phyloP scores from a whole-genome alignment of 2,329 filamentous ascomycete species.

The Diplodia scrobiculata region DNA sequence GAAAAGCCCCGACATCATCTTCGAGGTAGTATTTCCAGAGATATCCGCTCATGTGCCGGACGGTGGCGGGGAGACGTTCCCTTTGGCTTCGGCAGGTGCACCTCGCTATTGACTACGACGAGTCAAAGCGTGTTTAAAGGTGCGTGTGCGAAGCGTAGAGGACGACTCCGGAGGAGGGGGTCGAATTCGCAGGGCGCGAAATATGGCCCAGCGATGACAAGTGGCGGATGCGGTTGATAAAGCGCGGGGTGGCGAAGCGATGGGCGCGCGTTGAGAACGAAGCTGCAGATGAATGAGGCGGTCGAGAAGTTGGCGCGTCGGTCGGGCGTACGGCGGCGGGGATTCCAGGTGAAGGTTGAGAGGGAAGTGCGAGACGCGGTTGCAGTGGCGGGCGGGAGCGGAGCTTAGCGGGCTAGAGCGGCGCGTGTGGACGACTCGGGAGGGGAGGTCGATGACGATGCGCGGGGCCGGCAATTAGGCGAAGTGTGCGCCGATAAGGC shows the following conservation, averaged over 20 bases:
- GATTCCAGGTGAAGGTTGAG: constrained; percentile 3
- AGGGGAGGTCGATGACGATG: constrained; percentile 26
- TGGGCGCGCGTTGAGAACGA: background rate
- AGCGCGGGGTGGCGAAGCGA: constrained; percentile 14
- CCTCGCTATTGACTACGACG: constrained; percentile 84
- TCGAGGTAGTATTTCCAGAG: constrained; percentile 97
- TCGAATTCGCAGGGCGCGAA: constrained; percentile 16
- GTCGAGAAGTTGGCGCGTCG: background rate
- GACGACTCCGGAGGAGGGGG: constrained; percentile 42
- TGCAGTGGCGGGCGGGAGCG: constrained; percentile 25
- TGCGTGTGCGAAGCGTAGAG: constrained; percentile 55
- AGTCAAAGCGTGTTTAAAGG: constrained; percentile 95
- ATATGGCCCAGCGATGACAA: constrained; percentile 23
- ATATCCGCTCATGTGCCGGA: constrained; percentile 82
- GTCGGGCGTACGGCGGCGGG: background rate
- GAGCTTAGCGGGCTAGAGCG: constrained; percentile 21
- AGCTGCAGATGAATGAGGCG: background rate
- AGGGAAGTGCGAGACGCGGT: constrained; percentile 3
- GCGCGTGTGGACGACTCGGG: constrained; percentile 5
- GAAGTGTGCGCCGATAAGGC: background rate
- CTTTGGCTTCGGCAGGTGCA: constrained; percentile 61
- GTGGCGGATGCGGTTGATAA: constrained; percentile 20
- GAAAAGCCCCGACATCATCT: constrained; percentile 96
- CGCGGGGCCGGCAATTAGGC: constrained; percentile 25
- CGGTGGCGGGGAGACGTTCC: constrained; percentile 44